A percentile compares a stretch with the other conserved stretches of the same genome.
Evolutionary conservation across 2,329 filamentous ascomycete species (phyloP).

Genomic region (Penicillium fuscoglaucum): DNA sequence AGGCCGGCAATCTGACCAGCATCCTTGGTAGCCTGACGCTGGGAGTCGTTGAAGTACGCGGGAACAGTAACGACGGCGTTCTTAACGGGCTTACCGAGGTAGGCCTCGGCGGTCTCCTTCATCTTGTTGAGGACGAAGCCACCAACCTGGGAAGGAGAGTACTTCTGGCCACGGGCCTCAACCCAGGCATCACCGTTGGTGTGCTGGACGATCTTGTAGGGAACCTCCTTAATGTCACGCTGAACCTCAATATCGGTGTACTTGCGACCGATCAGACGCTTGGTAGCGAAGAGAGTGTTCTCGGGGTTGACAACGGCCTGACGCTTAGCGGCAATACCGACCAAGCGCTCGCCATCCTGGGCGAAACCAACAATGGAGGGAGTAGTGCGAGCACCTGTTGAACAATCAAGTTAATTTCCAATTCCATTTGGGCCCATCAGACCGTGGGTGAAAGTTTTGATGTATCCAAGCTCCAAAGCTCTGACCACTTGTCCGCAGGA

Average conservation of each 20-base stretch:
- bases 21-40: conserved; percentile 97
- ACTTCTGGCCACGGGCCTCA: conserved; percentile 87
- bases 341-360: conserved; percentile 91
- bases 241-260: conserved; percentile 92
- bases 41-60: conserved; percentile 98
- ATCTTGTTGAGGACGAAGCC: conserved; percentile 97
- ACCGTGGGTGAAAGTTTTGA: neutral
- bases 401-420: conserved; percentile 18
- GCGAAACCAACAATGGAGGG: conserved; percentile 95
- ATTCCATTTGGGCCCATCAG: neutral
- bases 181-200: conserved; percentile 96
- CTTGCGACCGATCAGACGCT: conserved; percentile 97
- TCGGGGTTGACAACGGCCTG: conserved; percentile 98
- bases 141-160: conserved; percentile 97
- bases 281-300: conserved; percentile 97
- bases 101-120: conserved; percentile 97
- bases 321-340: conserved; percentile 96
- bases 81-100: conserved; percentile 86
- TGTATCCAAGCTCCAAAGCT: conserved; percentile 1
- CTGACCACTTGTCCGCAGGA: conserved; percentile 12
- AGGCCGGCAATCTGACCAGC: conserved; percentile 94
- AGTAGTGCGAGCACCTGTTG: conserved; percentile 77
- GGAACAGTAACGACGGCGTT: conserved; percentile 97
- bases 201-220: conserved; percentile 98
- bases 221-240: conserved; percentile 94